Evolutionary conservation across 192 early-diverging fungal species (phyloP), one percentile per base, ranked within the genome.

Genomic region (Gonapodya sp.): DNA sequence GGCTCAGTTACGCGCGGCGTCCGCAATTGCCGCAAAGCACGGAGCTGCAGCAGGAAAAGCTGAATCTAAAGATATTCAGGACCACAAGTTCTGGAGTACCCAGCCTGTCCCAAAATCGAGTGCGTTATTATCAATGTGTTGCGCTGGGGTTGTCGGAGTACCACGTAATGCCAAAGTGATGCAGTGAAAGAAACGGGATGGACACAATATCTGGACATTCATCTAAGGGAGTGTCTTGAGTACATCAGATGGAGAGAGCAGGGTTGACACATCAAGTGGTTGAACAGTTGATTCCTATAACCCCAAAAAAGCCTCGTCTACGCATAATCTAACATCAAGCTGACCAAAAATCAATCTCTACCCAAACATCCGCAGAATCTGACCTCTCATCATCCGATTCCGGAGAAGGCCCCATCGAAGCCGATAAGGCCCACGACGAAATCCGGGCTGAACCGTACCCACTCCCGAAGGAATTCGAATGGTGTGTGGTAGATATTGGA

Each of bases 81-180:
- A 90, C 34, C 94, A 97, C 88, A 92, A 96, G 88, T 99, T 99
- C 82, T 99, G 97, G 97, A 92, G 87, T 82, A 99, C 97, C 16
- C 97, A 99, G 84, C 97, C 97, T 8, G 97, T 99, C 18, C 93
- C 93, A 18, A 86, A 91, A 79, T 64, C 46, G 46, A 64, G 46
- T 64, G 46, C 24, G 46, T 64, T 24, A 64, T 64, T 24, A 24
- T 8, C 46, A 64, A 24, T 64, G n/a, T n/a, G n/a, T n/a, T n/a
- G n/a, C n/a, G n/a, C n/a, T n/a, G n/a, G n/a, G n/a, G n/a, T n/a
- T n/a, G n/a, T n/a, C n/a, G n/a, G n/a, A n/a, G n/a, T n/a, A n/a
- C n/a, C n/a, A n/a, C n/a, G n/a, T n/a, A n/a, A n/a, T n/a, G n/a
- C n/a, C n/a, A n/a, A n/a, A n/a, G n/a, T n/a, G n/a, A n/a, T n/a